Percentiles rank a stretch among this genome's conserved stretches.
These are phyloP conservation scores for Didymella pinodella DNA, from an alignment of 2,329 filamentous ascomycete species.

Conservation along the genomic window DNA sequence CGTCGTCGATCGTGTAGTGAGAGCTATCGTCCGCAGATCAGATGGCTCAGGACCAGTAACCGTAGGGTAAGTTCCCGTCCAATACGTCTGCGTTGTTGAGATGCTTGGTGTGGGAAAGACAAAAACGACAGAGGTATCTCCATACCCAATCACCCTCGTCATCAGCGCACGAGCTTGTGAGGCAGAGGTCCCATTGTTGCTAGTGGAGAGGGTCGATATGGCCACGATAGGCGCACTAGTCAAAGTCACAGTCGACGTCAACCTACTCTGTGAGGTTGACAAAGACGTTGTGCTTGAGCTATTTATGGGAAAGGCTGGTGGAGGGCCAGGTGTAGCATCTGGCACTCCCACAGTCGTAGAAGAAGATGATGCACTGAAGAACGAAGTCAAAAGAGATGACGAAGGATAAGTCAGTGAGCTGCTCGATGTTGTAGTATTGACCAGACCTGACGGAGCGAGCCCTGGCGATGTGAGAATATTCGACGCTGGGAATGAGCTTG, in stretches of 20 bases:
- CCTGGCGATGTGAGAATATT: neutral
- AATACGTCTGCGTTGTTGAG: conserved; percentile 44
- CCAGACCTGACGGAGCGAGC: neutral
- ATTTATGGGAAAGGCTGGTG: neutral
- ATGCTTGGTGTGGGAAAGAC: conserved; percentile 43
- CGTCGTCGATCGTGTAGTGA: conserved; percentile 35
- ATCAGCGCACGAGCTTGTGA: conserved; percentile 22
- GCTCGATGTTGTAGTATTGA: neutral
- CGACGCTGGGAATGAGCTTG: neutral
- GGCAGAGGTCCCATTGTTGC: neutral
- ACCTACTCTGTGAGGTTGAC: neutral
- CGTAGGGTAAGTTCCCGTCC: conserved; percentile 42
- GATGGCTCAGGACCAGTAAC: conserved; percentile 37
- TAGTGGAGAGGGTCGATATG: neutral
- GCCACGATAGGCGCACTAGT: neutral
- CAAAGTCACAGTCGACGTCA: neutral
- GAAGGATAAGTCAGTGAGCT: neutral
- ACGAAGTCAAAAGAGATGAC: neutral
- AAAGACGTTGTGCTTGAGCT: neutral
- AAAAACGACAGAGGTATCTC: conserved; percentile 35
- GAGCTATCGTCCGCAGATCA: conserved; percentile 28
- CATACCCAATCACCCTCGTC: conserved; percentile 39
- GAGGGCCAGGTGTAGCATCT: neutral
- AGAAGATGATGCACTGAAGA: neutral
- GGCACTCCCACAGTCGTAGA: neutral